Base-by-base conservation (phyloP, 2,329 filamentous ascomycete species). In the Aspergillus sclerotialis region DNA sequence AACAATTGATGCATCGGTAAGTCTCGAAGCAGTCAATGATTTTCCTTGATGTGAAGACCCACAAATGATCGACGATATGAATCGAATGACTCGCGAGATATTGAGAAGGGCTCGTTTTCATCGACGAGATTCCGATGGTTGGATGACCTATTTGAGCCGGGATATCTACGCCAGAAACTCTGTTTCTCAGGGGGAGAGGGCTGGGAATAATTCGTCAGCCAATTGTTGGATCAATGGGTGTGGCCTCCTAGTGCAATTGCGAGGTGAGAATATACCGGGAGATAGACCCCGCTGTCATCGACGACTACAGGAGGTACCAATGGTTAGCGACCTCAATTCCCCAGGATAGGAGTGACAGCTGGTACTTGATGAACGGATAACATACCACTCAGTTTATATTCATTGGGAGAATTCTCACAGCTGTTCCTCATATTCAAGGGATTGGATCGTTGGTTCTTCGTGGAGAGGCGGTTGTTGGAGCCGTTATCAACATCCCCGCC, bases 61-160 rank as follows among this genome's bases (percentile, higher is more conserved):
- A 94, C 90, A 68, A 96, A 96, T 44, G 89, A 95, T 52, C 92
- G 80, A 44, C 92, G 76, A 65, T 96, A 96, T 3, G 89, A 94
- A 60, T 96, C 92, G 55, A 96, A 96, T 2, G 89, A 95, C 65
- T 96, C 92, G 52, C 90, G 78, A 24, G 89, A 94, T 58, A 96
- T 96, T 44, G 84, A 87, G 59, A 96, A 96, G 10, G 84, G 88
- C 57, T 96, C 90, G 49, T 88, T 89, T 42, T 94, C 87, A 50
- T 80, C 79, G 39, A 85, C 69, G 49, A 82, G 76, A 55, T 74
- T 78, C 37, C 76, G 68, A 55, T 78, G 73, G 44, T 76, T 75
- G 18, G 70, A 71, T 25, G 73, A 70, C 39, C 66, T 67, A 14
- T 66, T 70, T 3, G 67, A 60, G 9, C 54, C 53, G 7, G 65